Evolutionary conservation across 805 yeast genomes (phyloP), one percentile per base, ranked within the genome.

Genomic region (Starmerella kuoi): DNA sequence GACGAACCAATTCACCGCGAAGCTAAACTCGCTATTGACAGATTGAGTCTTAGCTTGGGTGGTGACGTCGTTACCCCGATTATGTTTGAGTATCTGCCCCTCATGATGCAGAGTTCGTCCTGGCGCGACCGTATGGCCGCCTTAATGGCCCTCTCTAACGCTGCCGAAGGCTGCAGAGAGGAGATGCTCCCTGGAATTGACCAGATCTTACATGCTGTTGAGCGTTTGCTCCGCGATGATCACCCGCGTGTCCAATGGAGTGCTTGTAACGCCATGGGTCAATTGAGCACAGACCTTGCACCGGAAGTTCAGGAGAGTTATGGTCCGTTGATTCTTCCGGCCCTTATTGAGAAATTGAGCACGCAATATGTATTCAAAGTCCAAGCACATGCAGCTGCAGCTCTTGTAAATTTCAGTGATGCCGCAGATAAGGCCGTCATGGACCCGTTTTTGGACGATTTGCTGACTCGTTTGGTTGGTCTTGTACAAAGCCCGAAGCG

Each of bases 61-160:
- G 97, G 96, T 36, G 78, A 76, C 56, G 70, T 78, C 14, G 68
- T 91, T 47, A 93, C 94, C 11, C 79, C 77, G 17, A 93, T 94
- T 15, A 67, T 91, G 43, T 91, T 91, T 66, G 82, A 80, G 57
- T 80, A 74, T 59, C 68, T 91, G 45, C 95, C 95, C 17, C 75
- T 73, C 44, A 83, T 91, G 95, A 62, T 84, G 18, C 66, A 66
- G 42, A 78, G 94, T 1, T 58, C 66, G 25, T 73, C 75, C 47
- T 91, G 98, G 98, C 78, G 94, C 60, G 94, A 86, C 60, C 79
- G 95, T 48, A 95, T 87, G 60, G 98, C 95, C 20, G 94, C 96
- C 2, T 65, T 91, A 42, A 91, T 91, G 97, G 96, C 96, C 0
- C 66, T 91, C 22, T 86, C 96, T 0, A 78, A 95, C 4, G 95